Percentiles rank a stretch among this genome's conserved stretches.
Conservation (phyloP, 2,329 filamentous ascomycete species). For the Aulographum hederae region DNA sequence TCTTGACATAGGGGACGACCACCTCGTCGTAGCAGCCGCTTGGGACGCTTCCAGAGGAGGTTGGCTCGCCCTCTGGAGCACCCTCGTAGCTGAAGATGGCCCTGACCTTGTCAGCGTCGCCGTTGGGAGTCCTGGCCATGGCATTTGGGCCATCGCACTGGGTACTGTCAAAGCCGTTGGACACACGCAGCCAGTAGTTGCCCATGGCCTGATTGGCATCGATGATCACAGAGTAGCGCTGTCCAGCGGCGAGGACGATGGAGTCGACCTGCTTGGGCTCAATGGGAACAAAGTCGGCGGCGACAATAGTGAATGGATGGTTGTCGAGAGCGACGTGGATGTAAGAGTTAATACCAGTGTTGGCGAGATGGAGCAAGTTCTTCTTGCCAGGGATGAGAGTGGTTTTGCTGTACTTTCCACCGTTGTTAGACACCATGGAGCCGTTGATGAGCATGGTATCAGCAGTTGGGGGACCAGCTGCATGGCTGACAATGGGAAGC, state of each 20-base stretch:
- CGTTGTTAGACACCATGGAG: slow-evolving; percentile 1
- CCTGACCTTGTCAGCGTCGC: slow-evolving; percentile 4
- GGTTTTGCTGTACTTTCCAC: slow-evolving; percentile 10
- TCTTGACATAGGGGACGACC: slow-evolving; percentile 20
- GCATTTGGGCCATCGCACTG: slow-evolving; percentile 1
- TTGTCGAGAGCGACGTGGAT: slow-evolving; percentile 21
- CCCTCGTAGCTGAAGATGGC: not conserved
- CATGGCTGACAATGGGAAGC: slow-evolving; percentile 1
- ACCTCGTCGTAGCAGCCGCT: slow-evolving; percentile 33
- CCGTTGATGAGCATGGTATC: slow-evolving; percentile 5
- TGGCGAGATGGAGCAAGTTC: slow-evolving; percentile 26
- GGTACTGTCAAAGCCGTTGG: slow-evolving; percentile 15
- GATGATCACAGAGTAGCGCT: slow-evolving; percentile 23
- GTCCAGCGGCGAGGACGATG: slow-evolving; percentile 12
- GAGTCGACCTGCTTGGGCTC: slow-evolving; percentile 11
- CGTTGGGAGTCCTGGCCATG: slow-evolving; percentile 8
- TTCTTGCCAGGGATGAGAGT: slow-evolving; percentile 17
- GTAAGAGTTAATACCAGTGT: slow-evolving; percentile 24
- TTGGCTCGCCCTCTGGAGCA: slow-evolving; percentile 26
- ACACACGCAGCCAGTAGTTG: slow-evolving; percentile 44
- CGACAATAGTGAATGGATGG: slow-evolving; percentile 16
- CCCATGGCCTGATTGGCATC: slow-evolving; percentile 23
- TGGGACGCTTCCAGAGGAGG: not conserved
- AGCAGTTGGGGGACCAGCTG: slow-evolving; percentile 2
- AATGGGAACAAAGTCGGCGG: slow-evolving; percentile 19